Base-by-base conservation (phyloP, 108 stramenopile genomes). In the Cylindrotheca closterium region DNA sequence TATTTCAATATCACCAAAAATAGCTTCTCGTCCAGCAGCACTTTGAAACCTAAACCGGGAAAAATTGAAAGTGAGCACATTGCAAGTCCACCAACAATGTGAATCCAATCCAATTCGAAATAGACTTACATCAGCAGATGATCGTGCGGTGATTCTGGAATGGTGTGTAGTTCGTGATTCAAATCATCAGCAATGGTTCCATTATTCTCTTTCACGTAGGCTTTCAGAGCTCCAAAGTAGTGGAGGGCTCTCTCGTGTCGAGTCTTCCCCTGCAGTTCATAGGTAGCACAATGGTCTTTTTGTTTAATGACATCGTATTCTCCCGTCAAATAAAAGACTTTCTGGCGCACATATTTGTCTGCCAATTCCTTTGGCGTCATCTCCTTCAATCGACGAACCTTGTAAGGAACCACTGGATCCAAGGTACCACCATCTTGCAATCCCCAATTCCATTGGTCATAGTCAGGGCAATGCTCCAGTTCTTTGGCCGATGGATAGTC, bases 361-460 rank as follows among this genome's bases (percentile, higher is more conserved):
- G 65, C 66, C 51, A 86, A 57, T 4, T 21, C 46, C 4, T 66
- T 47, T 10, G 54, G 64, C 29, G 76, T 67, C 18, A 65, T 73
- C 22, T 71, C 29, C 18, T 60, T 32, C 5, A 78, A 48, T 26
- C 69, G 73, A 8, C 54, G 62, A 21, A 78, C 75, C 47, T 72
- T 71, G 75, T 93, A 93, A 8, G 92, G 87, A 8, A 72, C 62
- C 1, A 73, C 54, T 8, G 90, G 45, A 22, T 60, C 31, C 15
- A 42, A 7, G 15, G 7, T 42, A 1, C 74, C 63, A 51, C 83
- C 82, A 15, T 61, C 47, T 29, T 80, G 77, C 47, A 91, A 49
- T 15, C 92, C 92, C 92, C 92, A 93, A 61, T 79, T 61, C 80
- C 89, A 93, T 47, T 70, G 30, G 59, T 93, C 84, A 71, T 84